Percentiles rank a stretch among this genome's conserved stretches.
These are phyloP conservation scores for Boletus semigastroideus DNA, from an alignment of 1,284 basidiomycete species.

Conservation along the genomic window DNA sequence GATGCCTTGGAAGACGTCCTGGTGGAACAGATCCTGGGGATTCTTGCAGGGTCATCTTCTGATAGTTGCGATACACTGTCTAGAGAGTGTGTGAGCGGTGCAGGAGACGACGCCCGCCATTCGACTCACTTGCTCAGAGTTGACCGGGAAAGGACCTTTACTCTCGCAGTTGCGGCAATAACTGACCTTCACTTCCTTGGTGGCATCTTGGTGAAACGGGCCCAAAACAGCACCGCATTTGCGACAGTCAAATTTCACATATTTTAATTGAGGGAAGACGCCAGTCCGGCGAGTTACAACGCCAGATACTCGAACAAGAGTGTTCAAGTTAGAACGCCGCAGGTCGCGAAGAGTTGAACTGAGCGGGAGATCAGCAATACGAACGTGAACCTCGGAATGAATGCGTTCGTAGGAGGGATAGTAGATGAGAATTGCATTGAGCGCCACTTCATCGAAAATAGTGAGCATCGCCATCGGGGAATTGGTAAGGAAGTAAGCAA, in stretches of 20 bases:
- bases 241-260: conserved; percentile 97
- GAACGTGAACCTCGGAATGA: conserved; percentile 97
- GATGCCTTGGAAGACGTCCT: conserved; percentile 92
- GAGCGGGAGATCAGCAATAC: conserved; percentile 92
- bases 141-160: conserved; percentile 94
- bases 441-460: conserved; percentile 95
- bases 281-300: conserved; percentile 97
- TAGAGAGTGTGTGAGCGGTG: conserved; percentile 35
- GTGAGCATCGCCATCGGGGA: conserved; percentile 90
- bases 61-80: conserved; percentile 99
- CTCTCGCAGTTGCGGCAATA: conserved; percentile 94
- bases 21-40: conserved; percentile 98
- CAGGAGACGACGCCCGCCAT: neutral
- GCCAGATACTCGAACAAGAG: conserved; percentile 91
- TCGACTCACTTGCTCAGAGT: conserved; percentile 81
- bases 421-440: conserved; percentile 92
- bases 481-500: conserved; percentile 97
- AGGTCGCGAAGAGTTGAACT: conserved; percentile 90
- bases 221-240: conserved; percentile 92
- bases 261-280: conserved; percentile 98
- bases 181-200: conserved; percentile 91
- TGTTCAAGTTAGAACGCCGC: conserved; percentile 90
- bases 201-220: conserved; percentile 97
- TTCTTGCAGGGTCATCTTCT: conserved; percentile 98
- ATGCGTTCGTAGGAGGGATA: conserved; percentile 97